Conservation (phyloP, 202 grass and related monocot genomes). For the Digitaria exilis region DNA sequence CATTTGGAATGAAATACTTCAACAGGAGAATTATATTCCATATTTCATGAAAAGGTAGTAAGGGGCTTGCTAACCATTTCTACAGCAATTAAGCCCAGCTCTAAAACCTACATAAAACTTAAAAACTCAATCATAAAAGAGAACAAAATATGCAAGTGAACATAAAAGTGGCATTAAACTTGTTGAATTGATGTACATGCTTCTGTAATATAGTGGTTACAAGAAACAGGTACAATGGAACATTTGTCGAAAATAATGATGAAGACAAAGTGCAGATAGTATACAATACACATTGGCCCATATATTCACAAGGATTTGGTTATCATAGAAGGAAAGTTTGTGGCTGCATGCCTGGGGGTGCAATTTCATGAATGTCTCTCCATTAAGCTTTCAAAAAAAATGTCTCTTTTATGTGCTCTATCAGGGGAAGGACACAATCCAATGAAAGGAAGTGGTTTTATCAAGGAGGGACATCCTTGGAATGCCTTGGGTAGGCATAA, state of each 20-base stretch:
- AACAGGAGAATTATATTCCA: not conserved
- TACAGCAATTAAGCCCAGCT: conserved; percentile 2
- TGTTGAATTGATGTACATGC: not conserved
- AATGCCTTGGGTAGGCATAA: not conserved
- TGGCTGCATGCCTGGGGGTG: not conserved
- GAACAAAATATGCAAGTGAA: not conserved
- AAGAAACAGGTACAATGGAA: not conserved
- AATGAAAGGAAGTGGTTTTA: not conserved
- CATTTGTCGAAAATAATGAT: not conserved
- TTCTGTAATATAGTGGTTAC: conserved; percentile 2
- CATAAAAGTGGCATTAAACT: not conserved
- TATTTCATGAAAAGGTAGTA: conserved; percentile 21
- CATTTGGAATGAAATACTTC: not conserved
- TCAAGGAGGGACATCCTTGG: not conserved
- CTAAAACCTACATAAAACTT: conserved; percentile 17
- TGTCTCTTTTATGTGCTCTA: conserved; percentile 1
- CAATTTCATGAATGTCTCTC: conserved; percentile 7
- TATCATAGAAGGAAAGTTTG: conserved; percentile 28
- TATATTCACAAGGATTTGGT: not conserved
- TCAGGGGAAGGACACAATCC: not conserved
- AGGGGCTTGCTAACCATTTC: not conserved
- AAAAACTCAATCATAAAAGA: not conserved
- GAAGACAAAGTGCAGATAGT: not conserved
- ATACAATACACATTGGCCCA: conserved; percentile 27
- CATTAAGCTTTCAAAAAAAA: too few relatives aligned